Evolutionary conservation across 345 rosid genomes (phyloP).

Genomic region (Hibiscus mutabilis): DNA sequence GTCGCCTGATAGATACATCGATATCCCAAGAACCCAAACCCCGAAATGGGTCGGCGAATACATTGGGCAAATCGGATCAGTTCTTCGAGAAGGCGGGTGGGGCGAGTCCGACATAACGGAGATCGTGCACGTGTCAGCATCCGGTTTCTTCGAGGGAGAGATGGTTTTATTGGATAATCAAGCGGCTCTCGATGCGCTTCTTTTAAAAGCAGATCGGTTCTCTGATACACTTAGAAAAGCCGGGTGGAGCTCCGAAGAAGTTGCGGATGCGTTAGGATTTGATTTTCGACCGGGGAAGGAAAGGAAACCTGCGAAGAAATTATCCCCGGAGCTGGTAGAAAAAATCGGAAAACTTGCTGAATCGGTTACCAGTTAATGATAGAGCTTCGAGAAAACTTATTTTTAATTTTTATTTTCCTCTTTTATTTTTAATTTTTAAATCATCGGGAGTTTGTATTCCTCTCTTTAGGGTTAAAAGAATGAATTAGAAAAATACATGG

Average conservation of each 20-base stretch:
- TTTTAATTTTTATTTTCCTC: not conserved
- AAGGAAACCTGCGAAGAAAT: constrained; percentile 57
- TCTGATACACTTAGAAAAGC: constrained; percentile 81
- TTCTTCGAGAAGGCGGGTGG: constrained; percentile 89
- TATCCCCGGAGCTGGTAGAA: constrained; percentile 69
- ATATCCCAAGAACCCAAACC: constrained; percentile 50
- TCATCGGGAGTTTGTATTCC: too few relatives aligned
- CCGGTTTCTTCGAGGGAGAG: constrained; percentile 77
- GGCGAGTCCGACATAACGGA: constrained; percentile 69
- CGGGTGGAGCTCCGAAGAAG: constrained; percentile 99
- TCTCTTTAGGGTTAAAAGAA: too few relatives aligned
- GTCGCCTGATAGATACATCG: constrained; percentile 71
- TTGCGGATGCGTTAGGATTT: constrained; percentile 79
- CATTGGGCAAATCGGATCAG: constrained; percentile 69
- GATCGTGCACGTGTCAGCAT: constrained; percentile 71
- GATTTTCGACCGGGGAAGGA: constrained; percentile 78
- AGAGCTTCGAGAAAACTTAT: constrained; percentile 3
- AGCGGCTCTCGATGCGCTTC: constrained; percentile 72
- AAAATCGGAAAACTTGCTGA: constrained; percentile 78
- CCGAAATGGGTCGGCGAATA: constrained; percentile 89
- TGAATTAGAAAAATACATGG: not conserved
- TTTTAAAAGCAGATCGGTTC: constrained; percentile 83
- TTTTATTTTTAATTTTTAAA: not conserved
- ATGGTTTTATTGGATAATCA: constrained; percentile 76
- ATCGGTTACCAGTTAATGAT: constrained; percentile 67